Conservation (phyloP, 2,329 filamentous ascomycete species). For the Claviceps sorghi region DNA sequence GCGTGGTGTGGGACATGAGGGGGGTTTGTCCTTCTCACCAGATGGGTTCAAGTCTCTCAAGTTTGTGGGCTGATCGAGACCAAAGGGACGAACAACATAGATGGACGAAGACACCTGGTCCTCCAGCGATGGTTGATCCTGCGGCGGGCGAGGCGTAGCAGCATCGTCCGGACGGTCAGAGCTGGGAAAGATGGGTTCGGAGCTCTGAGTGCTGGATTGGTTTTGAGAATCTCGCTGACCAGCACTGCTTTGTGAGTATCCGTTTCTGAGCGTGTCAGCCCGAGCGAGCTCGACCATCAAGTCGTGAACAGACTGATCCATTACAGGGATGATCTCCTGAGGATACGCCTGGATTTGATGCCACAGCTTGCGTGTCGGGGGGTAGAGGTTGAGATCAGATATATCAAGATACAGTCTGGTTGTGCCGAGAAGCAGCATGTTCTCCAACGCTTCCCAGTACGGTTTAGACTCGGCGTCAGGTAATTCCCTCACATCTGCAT, state of each 20-base stretch:
- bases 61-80: conserved; percentile 74
- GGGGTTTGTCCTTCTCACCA: conserved; percentile 25
- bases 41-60: conserved; percentile 87
- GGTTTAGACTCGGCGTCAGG: conserved; percentile 65
- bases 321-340: conserved; percentile 87
- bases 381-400: conserved; percentile 80
- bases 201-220: conserved; percentile 39
- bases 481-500: conserved; percentile 55
- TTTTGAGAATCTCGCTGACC: conserved; percentile 29
- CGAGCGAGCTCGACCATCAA: conserved; percentile 81
- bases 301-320: conserved; percentile 91
- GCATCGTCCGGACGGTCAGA: conserved; percentile 52
- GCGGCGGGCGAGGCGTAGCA: conserved; percentile 23
- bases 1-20: no score
- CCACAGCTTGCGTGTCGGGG: conserved; percentile 84
- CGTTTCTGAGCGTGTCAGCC: conserved; percentile 58
- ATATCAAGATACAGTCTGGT: conserved; percentile 78
- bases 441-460: conserved; percentile 73
- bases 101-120: conserved; percentile 65
- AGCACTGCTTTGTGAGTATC: conserved; percentile 44
- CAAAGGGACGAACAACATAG: conserved; percentile 82
- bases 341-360: conserved; percentile 90
- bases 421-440: conserved; percentile 78
- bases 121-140: conserved; percentile 47
- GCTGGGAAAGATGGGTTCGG: conserved; percentile 62